Base-by-base conservation (phyloP, 2,329 filamentous ascomycete genomes). In the Penicillium sp. region DNA sequence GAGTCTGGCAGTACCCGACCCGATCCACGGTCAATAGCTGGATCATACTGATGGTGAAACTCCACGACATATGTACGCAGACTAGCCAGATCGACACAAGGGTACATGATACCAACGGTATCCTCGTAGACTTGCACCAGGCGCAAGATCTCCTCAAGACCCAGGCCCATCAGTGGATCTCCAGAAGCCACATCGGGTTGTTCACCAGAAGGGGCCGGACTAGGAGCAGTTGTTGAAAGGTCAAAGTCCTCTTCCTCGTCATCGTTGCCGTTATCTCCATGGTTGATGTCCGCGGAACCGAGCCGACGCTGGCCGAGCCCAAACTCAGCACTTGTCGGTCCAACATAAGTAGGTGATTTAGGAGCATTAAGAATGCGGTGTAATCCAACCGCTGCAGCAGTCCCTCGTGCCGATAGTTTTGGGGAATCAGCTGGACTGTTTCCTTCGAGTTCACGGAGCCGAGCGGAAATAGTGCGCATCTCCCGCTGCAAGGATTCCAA, bases 61-160 rank as follows among this genome's bases (percentile, higher is more conserved):
- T 68, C 67, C 16, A 61, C 59, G 16, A 68, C 68, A 50, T 71
- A 73, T 16, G 79, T 78, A 39, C 90, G 85, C 49, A 95, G 79
- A 54, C 81, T 80, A 27, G 89, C 84, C 31, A 95, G 87, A 63
- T 90, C 84, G 39, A 96, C 74, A 16, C 96, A 86, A 0, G 92
- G 92, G 69, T 96, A 96, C 90, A 96, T 95, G 64, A 93, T 83
- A 33, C 90, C 90, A 66, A 95, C 87, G 67, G 96, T 91, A 63
- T 96, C 91, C 60, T 96, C 89, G 70, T 93, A 93, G 0, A 96
- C 79, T 14, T 84, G 81, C 59, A 90, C 89, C 14, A 96, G 76
- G 0, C 90, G 85, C 11, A 93, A 73, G 64, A 93, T 90, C 69
- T 97, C 91, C 43, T 90, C 85, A 67, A 87, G 85, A 43, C 84